Base-by-base conservation (phyloP, 441 rosid species). In the Arabidopsis lyrata region DNA sequence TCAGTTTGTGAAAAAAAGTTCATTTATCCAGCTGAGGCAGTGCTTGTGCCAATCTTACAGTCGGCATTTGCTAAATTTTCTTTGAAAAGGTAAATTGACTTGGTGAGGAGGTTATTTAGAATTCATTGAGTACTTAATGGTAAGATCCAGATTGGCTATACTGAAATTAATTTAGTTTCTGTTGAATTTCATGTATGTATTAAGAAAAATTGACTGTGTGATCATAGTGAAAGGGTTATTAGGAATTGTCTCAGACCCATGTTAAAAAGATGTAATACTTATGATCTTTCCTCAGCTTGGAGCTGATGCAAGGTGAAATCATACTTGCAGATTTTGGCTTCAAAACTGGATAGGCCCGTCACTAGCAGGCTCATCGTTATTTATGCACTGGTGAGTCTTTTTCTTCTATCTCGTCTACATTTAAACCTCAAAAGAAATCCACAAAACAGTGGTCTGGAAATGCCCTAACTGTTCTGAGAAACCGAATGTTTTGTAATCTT, bases 331-430 rank as follows among this genome's bases (percentile, higher is more conserved):
- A 78, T 94, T 96, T 82, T 96, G 99, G 99, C 88, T 96, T 77
- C 99, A 96, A 82, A 90, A 96, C 77, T 96, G 99, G 99, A 87
- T 86, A 72, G 99, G 99, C 75, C 97, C 98, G 27, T 96, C 99
- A 44, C 81, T 90, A 75, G 79, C 87, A 67, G 99, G 94, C 75
- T 88, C 99, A 70, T 88, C 98, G 32, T 87, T 90, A 77, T 90
- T 85, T 76, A 92, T 86, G 96, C 97, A 94, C 82, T 94, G 99
- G 99, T 96, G 78, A 85, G 97, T 82, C 55, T 45, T 73, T 31
- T 70, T 47, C 69, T 73, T 73, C 53, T 49, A 14, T 74, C 14
- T 52, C 36, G n/a, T 56, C 29, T 56, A 49, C 62, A 63, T 68
- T 63, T 62, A 52, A 59, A 66, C 62, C 59, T 49, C 2, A 14